Evolutionary conservation across 1,139 yeast species (phyloP), one percentile per base, ranked within the genome.

Genomic region (Sugiyamaella castrensis): DNA sequence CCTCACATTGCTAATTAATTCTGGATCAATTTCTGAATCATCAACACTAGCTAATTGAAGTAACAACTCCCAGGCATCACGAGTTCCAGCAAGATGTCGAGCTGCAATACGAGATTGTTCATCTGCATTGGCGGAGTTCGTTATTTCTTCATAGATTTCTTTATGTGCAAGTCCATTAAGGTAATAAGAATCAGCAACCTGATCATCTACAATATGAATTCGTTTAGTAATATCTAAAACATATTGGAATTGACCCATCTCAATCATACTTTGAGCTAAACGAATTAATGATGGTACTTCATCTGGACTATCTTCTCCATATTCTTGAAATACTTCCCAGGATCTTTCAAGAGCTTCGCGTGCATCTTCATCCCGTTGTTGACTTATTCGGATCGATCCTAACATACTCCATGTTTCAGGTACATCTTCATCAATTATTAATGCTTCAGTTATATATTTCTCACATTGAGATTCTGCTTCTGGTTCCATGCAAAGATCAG

Each of bases 401-500:
- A 91, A 72, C 34, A 87, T 73, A 1, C 91, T 79, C 80, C 87
- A 86, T 1, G 89, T 80, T 66, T 91, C 98, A 0, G 96, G 86
- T 50, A 84, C 81, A 27, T 60, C 56, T 6, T 64, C 67, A 55
- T 87, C 91, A 34, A 86, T 69, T 48, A 77, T 68, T 60, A 88
- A 68, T 0, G 95, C 83, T 58, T 78, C 79, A 4, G 77, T 69
- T 46, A 91, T 84, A 57, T 87, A 73, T 48, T 76, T 76, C 59
- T 89, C 87, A 69, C 98, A 94, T 65, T 80, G 77, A 4, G 67
- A 40, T 67, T 92, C 98, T 2, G 98, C 98, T 59, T 84, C 83
- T 6, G 81, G 81, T 59, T 87, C 95, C 96, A 91, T 89, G 63
- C 98, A 91, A 57, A 92, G 74, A 71, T 92, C 99, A 1, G 99